These are phyloP conservation scores for Plasmodium coatneyi DNA, from an alignment of 169 alveolate genomes.

Conservation along the genomic window DNA sequence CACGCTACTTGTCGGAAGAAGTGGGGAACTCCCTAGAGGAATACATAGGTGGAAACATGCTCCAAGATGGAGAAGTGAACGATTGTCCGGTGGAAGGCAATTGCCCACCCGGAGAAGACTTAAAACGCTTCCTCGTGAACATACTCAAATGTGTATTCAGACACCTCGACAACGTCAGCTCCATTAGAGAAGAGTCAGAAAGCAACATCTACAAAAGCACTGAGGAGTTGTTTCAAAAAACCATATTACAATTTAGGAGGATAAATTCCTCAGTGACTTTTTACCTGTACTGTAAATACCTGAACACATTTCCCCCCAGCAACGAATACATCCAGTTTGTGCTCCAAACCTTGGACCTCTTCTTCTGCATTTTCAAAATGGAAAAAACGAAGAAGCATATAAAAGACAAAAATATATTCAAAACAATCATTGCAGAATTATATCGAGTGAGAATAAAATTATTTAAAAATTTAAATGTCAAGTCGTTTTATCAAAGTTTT, in stretches of 20 bases:
- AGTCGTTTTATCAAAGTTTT: not conserved
- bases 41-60: not conserved
- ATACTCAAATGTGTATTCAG: constrained; percentile 5
- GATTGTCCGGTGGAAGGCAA: not conserved
- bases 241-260: not conserved
- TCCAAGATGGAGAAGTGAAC: not conserved
- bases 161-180: not conserved
- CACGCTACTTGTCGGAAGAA: not conserved
- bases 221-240: constrained; percentile 5
- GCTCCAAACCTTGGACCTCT: constrained; percentile 10
- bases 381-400: constrained; percentile 21
- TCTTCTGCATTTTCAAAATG: constrained; percentile 3
- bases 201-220: not conserved
- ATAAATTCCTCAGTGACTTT: constrained; percentile 13
- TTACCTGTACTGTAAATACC: constrained; percentile 31
- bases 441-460: not conserved
- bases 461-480: not conserved
- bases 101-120: not conserved
- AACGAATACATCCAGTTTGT: not conserved
- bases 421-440: not conserved
- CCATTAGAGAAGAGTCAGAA: not conserved
- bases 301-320: constrained; percentile 31
- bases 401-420: not conserved
- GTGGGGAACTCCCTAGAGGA: not conserved
- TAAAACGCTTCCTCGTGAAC: not conserved